These are phyloP conservation scores for Diaporthe amygdali DNA, from an alignment of 2,329 filamentous ascomycete species.

Conservation along the genomic window DNA sequence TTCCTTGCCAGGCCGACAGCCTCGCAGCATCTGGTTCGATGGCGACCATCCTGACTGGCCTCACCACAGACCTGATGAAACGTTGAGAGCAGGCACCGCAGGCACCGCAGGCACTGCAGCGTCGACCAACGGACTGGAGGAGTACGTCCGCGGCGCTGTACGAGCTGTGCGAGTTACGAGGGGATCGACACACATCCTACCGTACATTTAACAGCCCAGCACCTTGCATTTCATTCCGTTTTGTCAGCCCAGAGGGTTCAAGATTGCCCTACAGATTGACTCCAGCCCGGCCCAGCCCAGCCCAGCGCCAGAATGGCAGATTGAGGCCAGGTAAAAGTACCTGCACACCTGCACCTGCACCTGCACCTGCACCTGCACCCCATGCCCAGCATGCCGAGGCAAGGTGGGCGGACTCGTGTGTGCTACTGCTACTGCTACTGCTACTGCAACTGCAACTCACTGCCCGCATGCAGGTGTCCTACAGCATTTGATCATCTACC, in stretches of 20 bases:
- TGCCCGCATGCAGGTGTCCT: constrained; percentile 2
- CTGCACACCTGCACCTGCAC: not conserved
- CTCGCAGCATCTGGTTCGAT: not conserved
- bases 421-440: too few relatives aligned
- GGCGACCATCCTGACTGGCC: not conserved
- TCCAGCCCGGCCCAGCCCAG: too few relatives aligned
- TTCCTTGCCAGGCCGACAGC: constrained; percentile 2
- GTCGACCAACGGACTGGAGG: too few relatives aligned
- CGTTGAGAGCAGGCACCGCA: not conserved
- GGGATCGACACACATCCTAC: not conserved
- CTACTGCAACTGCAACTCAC: too few relatives aligned
- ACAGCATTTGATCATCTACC: not conserved
- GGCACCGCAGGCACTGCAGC: too few relatives aligned
- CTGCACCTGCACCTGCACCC: constrained; percentile 3
- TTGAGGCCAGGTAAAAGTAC: constrained; percentile 3
- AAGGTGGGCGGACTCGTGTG: not conserved
- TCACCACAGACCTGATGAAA: not conserved
- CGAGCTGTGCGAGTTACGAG: not conserved
- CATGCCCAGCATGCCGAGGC: constrained; percentile 10
- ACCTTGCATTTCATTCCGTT: not conserved
- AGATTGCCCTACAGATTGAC: not conserved
- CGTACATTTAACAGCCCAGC: not conserved
- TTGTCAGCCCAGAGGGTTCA: not conserved
- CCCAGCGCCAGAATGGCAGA: too few relatives aligned
- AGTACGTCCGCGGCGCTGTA: too few relatives aligned